Conservation (phyloP, 805 yeast species). For the Brettanomyces custersianus region DNA sequence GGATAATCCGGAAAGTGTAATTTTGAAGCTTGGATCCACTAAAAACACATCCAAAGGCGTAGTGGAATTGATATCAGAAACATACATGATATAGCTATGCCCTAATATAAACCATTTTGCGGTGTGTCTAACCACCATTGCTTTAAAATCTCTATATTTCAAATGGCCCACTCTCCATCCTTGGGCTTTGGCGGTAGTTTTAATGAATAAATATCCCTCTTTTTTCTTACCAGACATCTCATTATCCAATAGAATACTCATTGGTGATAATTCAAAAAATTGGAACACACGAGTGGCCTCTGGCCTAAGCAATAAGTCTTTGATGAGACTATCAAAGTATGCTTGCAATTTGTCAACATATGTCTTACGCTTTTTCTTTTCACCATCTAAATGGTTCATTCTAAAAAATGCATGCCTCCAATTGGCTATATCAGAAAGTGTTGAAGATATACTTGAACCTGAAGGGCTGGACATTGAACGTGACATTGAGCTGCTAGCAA, state of each 20-base stretch:
- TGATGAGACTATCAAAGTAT: constrained; percentile 57
- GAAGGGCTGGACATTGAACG: background rate
- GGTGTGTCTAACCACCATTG: constrained; percentile 85
- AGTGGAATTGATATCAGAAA: constrained; percentile 77
- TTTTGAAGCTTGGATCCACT: constrained; percentile 68
- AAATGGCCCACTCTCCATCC: constrained; percentile 96
- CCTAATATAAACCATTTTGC: constrained; percentile 89
- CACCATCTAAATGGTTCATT: constrained; percentile 2
- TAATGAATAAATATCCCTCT: constrained; percentile 76
- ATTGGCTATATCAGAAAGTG: background rate
- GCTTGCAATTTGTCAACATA: constrained; percentile 41
- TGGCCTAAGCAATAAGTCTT: constrained; percentile 56
- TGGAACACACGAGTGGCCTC: constrained; percentile 78
- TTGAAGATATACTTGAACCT: background rate
- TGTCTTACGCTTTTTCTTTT: background rate
- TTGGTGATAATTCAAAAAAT: constrained; percentile 84
- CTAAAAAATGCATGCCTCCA: constrained; percentile 7
- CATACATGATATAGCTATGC: constrained; percentile 76
- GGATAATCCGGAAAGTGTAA: constrained; percentile 37
- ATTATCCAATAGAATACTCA: constrained; percentile 72
- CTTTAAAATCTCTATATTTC: constrained; percentile 65
- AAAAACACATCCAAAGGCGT: constrained; percentile 86
- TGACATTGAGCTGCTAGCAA: background rate
- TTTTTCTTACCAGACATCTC: constrained; percentile 80
- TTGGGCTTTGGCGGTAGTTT: constrained; percentile 76